These are phyloP conservation scores for Solanum verrucosum DNA, from an alignment of 257 asterid genomes.

Conservation along the genomic window DNA sequence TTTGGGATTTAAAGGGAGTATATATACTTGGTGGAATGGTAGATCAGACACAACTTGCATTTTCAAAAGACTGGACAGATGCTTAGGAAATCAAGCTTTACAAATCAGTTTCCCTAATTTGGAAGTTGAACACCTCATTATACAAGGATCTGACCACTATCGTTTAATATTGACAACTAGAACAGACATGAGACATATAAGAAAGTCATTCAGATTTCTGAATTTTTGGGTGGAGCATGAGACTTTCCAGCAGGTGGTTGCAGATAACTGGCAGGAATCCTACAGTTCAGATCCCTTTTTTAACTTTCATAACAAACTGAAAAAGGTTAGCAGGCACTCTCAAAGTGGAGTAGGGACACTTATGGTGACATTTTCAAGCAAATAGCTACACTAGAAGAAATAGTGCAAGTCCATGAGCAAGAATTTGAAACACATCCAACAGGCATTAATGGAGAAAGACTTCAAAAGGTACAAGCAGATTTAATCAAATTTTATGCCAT, in stretches of 20 bases:
- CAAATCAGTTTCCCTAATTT: not conserved
- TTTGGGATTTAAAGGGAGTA: too few relatives aligned
- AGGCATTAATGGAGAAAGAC: too few relatives aligned
- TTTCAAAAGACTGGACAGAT: too few relatives aligned
- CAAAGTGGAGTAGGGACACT: not conserved
- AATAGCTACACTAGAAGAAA: too few relatives aligned
- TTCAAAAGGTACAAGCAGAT: too few relatives aligned
- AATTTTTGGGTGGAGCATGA: not conserved
- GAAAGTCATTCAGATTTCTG: not conserved
- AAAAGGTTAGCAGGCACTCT: not conserved
- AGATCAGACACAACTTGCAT: too few relatives aligned
- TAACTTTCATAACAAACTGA: not conserved
- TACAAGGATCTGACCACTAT: not conserved
- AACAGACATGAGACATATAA: not conserved
- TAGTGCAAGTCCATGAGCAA: too few relatives aligned
- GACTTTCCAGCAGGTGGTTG: not conserved
- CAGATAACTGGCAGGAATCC: not conserved
- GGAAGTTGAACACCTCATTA: not conserved
- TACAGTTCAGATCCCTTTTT: not conserved
- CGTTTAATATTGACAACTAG: not conserved
- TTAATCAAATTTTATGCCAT: not conserved
- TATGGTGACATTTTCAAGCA: too few relatives aligned
- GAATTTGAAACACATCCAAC: too few relatives aligned
- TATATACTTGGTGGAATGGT: too few relatives aligned
- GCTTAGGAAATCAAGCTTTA: too few relatives aligned